Base-by-base conservation (phyloP, 2,329 filamentous ascomycete genomes). In the Pseudocercospora ulei region DNA sequence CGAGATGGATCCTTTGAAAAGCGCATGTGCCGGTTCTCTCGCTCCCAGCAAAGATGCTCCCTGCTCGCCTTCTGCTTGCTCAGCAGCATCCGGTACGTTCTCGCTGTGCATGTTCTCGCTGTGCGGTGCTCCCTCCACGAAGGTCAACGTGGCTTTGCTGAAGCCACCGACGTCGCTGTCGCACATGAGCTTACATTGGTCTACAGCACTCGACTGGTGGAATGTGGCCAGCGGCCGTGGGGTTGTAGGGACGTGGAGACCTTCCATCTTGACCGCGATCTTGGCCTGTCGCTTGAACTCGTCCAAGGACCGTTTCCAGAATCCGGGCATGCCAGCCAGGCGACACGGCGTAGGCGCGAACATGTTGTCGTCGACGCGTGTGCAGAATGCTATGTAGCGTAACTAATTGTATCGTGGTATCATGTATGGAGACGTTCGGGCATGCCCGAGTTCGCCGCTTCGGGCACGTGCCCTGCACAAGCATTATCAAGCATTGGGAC, bases 1-100 rank as follows among this genome's bases (percentile, higher is more conserved):
- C 2, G 85, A 94, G 57, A 98, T 96, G 40, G 61, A 75, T 48
- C 90, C 90, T 64, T 87, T 77, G 66, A 96, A 98, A 44, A 80
- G 75, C 11, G 78, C 77, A 63, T 93, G 82, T 18, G 76, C 67
- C 12, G 74, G 73, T 29, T 71, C 66, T 2, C 61, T 22, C 6
- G 30, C 18, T 7, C 23, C 17, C 30, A 22, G 18, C 18, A 33
- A 12, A 33, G 18, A 17, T 16, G 35, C 42, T 30, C 43, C 39
- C 35, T 39, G 44, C 40, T 24, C 41, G 18, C 30, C 49, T 36
- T 39, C 41, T 12, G 35, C 43, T 23, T 20, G 18, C 11, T 18
- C 18, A n/a, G 29, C 29, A 13, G 29, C 18, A 8, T 18, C 29
- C 5, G 29, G 29, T 1, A 33, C 6, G 11, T 33, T 33, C 30